These are phyloP conservation scores for Strobilomyces dryophilus DNA, from an alignment of 768 basidiomycete species.

Conservation along the genomic window DNA sequence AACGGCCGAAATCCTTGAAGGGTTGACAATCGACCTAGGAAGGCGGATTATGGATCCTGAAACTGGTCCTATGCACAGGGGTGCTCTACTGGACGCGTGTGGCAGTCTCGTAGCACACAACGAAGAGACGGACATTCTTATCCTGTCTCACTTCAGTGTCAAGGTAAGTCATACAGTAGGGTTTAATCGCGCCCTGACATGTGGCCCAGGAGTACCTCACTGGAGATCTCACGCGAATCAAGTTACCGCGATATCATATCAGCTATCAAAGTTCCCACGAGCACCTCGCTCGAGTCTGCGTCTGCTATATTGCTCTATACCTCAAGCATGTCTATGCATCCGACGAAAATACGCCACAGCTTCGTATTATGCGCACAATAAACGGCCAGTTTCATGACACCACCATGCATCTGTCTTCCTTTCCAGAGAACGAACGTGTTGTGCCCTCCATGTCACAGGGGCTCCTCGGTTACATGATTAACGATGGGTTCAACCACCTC, in stretches of 20 bases:
- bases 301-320: slow-evolving; percentile 2
- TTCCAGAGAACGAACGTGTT: neutral
- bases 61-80: slow-evolving; percentile 1
- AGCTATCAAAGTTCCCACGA: slow-evolving; percentile 1
- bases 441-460: neutral
- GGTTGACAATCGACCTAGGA: slow-evolving; percentile 7
- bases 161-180: slow-evolving; percentile 7
- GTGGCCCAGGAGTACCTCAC: slow-evolving; percentile 13
- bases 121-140: slow-evolving; percentile 5
- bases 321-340: neutral
- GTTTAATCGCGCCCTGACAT: neutral
- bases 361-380: neutral
- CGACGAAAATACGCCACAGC: neutral
- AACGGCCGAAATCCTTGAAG: slow-evolving; percentile 11
- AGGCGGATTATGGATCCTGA: slow-evolving; percentile 3
- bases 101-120: slow-evolving; percentile 15
- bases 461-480: slow-evolving; percentile 5
- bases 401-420: too few species aligned
- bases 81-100: slow-evolving; percentile 11
- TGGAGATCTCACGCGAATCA: neutral
- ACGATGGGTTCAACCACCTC: slow-evolving; percentile 5
- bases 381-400: neutral
- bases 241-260: slow-evolving; percentile 6
- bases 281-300: slow-evolving; percentile 3
- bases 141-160: slow-evolving; percentile 23